These are phyloP conservation scores for Neopestalotiopsis rosae DNA, from an alignment of 2,329 filamentous ascomycete species.

Conservation along the genomic window DNA sequence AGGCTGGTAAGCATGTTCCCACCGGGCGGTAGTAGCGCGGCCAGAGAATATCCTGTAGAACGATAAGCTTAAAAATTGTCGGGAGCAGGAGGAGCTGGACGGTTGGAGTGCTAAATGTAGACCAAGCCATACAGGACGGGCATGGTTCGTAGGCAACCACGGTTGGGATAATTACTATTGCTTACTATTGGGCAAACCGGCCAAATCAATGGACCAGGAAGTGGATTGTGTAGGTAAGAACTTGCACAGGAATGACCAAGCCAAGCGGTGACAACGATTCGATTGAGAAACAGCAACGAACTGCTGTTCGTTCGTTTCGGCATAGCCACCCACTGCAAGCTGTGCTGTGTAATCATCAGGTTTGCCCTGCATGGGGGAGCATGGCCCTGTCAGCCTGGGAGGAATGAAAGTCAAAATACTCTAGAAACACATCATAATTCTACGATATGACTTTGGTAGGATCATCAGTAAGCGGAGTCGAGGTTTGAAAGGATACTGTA, in stretches of 20 bases:
- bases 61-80: neutral
- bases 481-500: neutral
- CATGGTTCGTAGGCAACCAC: neutral
- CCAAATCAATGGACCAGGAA: neutral
- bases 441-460: neutral
- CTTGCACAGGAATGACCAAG: neutral
- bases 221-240: neutral
- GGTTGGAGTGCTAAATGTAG: neutral
- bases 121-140: neutral
- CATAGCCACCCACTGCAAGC: neutral
- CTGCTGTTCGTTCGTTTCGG: neutral
- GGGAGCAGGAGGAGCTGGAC: conserved; percentile 1
- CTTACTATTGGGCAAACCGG: neutral
- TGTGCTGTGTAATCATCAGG: neutral
- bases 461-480: neutral
- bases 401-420: conserved; percentile 1
- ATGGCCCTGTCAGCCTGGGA: neutral
- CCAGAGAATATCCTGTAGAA: neutral
- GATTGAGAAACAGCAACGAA: neutral
- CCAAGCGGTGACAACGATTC: neutral
- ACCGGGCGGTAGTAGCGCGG: neutral
- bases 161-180: neutral
- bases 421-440: neutral
- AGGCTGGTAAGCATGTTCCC: neutral
- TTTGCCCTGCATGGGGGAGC: neutral